Evolutionary conservation across 495 filamentous ascomycete genomes (phyloP).

Genomic region (Penicillium riverlandense): DNA sequence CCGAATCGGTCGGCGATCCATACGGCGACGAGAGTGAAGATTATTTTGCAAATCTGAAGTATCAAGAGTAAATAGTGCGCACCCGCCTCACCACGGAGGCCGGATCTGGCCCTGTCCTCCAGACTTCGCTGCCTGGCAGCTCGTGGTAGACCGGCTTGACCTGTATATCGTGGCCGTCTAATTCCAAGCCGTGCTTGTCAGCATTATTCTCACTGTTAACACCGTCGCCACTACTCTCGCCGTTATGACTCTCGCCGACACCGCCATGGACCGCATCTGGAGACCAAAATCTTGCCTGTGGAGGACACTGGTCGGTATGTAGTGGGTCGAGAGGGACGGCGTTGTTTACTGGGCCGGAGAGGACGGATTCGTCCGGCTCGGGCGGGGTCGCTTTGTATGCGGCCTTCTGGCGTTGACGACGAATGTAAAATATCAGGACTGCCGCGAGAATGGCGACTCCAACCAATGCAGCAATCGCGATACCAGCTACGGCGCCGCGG

Average conservation of each 20-base stretch:
- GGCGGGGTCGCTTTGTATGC: conserved; percentile 7
- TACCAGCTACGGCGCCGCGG: conserved; percentile 16
- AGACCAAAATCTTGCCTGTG: conserved; percentile 7
- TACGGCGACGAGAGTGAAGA: too few relatives aligned
- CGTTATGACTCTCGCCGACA: conserved; percentile 2
- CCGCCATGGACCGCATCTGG: conserved; percentile 6
- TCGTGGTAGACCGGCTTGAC: conserved; percentile 13
- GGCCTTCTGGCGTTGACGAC: conserved; percentile 11
- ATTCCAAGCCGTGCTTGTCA: conserved; percentile 6
- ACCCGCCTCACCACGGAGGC: too few relatives aligned
- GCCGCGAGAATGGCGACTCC: conserved; percentile 10
- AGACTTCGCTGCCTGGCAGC: conserved; percentile 3
- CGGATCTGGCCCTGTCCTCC: too few relatives aligned
- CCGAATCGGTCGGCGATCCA: too few relatives aligned
- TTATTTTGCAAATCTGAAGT: too few relatives aligned
- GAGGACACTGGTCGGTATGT: background rate
- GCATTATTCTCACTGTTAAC: conserved; percentile 3
- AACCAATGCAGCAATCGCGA: conserved; percentile 12
- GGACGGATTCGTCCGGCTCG: conserved; percentile 5
- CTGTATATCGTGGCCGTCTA: conserved; percentile 9
- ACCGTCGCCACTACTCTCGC: conserved; percentile 4
- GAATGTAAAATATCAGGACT: conserved; percentile 8
- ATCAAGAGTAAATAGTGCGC: too few relatives aligned
- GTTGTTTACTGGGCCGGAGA: conserved; percentile 11
- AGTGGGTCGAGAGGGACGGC: conserved; percentile 1